Evolutionary conservation across 2,329 filamentous ascomycete species (phyloP), one percentile per base, ranked within the genome.

Genomic region (Talaromyces sp.): DNA sequence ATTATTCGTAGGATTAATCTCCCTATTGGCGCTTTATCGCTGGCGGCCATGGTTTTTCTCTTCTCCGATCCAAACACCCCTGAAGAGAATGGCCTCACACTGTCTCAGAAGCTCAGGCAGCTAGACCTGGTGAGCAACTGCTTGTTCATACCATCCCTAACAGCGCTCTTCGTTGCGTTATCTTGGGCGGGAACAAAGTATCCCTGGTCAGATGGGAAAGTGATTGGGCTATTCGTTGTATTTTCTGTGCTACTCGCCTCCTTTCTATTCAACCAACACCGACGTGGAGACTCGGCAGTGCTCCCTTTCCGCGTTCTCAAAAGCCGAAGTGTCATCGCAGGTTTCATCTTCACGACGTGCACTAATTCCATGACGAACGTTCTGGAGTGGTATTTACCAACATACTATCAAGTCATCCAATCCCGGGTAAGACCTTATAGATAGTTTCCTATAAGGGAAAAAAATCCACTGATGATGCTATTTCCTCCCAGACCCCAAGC

Each of bases 131-230:
- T 63, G 5, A 72, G 75, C 57, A 74, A 68, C 34, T 58, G 65
- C 5, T 44, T 77, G 12, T 70, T 77, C 52, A 68, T 77, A 3
- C 70, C 72, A 2, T 66, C 69, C 9, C 63, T 76, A 4, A 69
- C 70, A 2, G 61, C 64, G 36, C 70, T 71, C 9, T 66, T 70
- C 9, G 2, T 69, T 1, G 74, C 71, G 0, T 63, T 78, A 1
- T 68, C 69, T 42, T 77, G 73, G 73, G 76, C 68, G 6, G 75
- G 76, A 14, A 72, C 64, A 2, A 72, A 67, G 12, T 77, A 77
- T 56, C 34, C 68, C 34, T 78, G 76, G 75, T 63, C 63, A 16
- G 66, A 69, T 61, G 63, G 61, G 14, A 65, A 65, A 18, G 70
- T 78, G 28, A 72, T 78, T 61, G 70, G 60, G 9, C 63, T 72